Evolutionary conservation across 768 basidiomycete species (phyloP).

Genomic region (Termitomyces sp.): DNA sequence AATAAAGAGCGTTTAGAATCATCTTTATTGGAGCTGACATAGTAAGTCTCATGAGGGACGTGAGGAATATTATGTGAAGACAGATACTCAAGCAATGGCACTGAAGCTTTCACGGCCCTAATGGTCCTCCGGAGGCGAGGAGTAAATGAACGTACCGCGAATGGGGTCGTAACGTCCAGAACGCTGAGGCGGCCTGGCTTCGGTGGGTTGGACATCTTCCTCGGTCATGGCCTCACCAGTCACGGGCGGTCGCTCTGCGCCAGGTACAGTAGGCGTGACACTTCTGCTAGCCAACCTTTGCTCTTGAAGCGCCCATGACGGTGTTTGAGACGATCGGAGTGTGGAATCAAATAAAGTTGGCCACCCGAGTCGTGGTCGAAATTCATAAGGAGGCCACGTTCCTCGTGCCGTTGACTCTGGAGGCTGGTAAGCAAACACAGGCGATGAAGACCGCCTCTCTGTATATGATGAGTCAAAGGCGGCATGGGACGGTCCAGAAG

Average conservation of each 20-base stretch:
- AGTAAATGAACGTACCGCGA: slow-evolving; percentile 40
- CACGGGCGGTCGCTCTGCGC: slow-evolving; percentile 2
- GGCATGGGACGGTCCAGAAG: slow-evolving; percentile 1
- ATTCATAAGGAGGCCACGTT: slow-evolving; percentile 49
- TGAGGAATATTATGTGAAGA: slow-evolving; percentile 8
- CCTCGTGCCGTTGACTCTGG: slow-evolving; percentile 25
- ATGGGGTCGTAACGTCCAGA: slow-evolving; percentile 51
- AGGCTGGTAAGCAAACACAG: slow-evolving; percentile 30
- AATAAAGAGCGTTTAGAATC: slow-evolving; percentile 8
- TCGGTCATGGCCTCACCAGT: background rate
- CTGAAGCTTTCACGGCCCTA: slow-evolving; percentile 13
- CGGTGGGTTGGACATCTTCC: background rate
- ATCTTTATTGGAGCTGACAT: slow-evolving; percentile 10
- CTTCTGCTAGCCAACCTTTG: slow-evolving; percentile 26
- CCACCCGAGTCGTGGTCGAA: slow-evolving; percentile 70
- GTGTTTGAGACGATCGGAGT: slow-evolving; percentile 34
- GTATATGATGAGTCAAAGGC: slow-evolving; percentile 11
- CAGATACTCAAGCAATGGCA: background rate
- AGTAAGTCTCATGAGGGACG: slow-evolving; percentile 14
- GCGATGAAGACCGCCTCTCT: slow-evolving; percentile 28
- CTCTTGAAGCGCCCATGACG: slow-evolving; percentile 31
- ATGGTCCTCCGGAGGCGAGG: slow-evolving; percentile 17
- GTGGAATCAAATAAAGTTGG: slow-evolving; percentile 38
- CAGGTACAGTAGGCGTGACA: slow-evolving; percentile 20
- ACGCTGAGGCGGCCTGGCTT: slow-evolving; percentile 25